phyloP scores from a whole-genome alignment of 2,329 filamentous ascomycete genomes.

The Grosmannia clavigera region DNA sequence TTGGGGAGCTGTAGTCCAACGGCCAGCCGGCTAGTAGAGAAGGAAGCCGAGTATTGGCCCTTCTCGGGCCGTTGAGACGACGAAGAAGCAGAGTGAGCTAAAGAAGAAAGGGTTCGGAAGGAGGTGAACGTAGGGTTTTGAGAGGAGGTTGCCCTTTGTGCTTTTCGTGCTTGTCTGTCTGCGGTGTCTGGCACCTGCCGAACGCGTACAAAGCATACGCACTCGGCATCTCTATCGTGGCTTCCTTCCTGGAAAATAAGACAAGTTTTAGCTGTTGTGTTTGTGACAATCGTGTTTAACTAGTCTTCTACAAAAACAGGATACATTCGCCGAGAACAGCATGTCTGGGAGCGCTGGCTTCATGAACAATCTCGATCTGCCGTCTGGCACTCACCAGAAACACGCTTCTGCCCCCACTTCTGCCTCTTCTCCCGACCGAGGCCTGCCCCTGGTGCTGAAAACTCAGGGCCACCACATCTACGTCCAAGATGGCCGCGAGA shows the following conservation, averaged over 20 bases:
- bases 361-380: neutral
- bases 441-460: neutral
- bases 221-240: neutral
- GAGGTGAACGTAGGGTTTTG: neutral
- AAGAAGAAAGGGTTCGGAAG: neutral
- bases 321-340: neutral
- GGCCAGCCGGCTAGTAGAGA: neutral
- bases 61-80: neutral
- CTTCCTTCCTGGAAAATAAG: neutral
- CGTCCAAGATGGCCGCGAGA: constrained; percentile 30
- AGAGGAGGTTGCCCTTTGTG: neutral
- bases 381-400: neutral
- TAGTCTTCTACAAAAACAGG: neutral
- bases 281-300: neutral
- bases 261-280: neutral
- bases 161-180: too few relatives aligned
- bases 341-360: neutral
- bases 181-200: too few relatives aligned
- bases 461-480: constrained; percentile 3
- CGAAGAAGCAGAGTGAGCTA: neutral
- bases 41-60: neutral
- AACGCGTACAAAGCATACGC: too few relatives aligned
- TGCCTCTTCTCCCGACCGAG: neutral
- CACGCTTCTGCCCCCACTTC: neutral
- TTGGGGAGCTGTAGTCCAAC: neutral